Base-by-base conservation (phyloP, 768 basidiomycete species). In the Suillus subaureus region DNA sequence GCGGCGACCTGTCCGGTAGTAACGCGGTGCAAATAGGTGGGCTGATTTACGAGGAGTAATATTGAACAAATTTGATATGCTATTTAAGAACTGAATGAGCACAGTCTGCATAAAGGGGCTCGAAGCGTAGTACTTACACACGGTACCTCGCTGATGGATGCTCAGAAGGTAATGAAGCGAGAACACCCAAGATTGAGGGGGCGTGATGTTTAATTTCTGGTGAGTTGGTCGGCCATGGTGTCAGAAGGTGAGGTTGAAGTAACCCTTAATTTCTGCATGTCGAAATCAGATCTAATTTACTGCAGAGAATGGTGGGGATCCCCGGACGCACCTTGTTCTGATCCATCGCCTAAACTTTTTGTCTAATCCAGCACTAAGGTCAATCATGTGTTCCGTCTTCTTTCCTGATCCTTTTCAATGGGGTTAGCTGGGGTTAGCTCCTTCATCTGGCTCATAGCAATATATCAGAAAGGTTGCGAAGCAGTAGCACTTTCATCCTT, bases 241-340 rank as follows among this genome's bases (percentile, higher is more conserved):
- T 77, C 68, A 91, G 84, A 43, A 93, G 72, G 78, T 93, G 91
- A 3, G 83, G 76, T 94, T 94, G 83, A 93, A 94, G 77, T 93
- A 94, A 23, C 93, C 93, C 78, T 94, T 91, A 68, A 88, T 87
- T 79, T 95, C 90, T 92, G 74, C 31, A 37, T 31, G 45, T 71
- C 13, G 72, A 54, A 45, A 67, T n/a, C 21, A 23, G 39, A 52
- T n/a, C 42, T 31, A 8, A 61, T n/a, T 37, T 26, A 62, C 66
- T 40, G 26, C 33, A 15, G 28, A 31, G 11, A 51, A 56, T 56
- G n/a, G n/a, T 42, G 18, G 12, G 26, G 26, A 31, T 21, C 26
- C 8, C 9, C n/a, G 9, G 54, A 74, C 84, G 56, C 70, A 90
- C 93, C 93, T 81, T 86, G 87, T 68, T 94, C 93, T 21, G 84